Conservation (phyloP, 768 basidiomycete genomes). For the Rhizopogon vinicolor region DNA sequence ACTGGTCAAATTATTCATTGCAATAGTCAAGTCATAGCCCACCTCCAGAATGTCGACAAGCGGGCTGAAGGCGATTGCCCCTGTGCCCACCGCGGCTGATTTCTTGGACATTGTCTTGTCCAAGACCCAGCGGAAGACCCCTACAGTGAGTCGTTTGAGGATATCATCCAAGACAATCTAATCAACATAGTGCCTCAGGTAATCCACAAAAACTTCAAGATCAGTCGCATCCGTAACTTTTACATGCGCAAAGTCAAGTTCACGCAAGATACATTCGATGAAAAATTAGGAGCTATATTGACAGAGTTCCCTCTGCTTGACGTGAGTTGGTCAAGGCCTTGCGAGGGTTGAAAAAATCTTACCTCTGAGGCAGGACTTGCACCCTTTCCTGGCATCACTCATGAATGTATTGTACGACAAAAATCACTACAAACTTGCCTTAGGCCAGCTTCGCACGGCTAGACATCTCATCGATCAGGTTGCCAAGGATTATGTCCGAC, state of each 20-base stretch:
- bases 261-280: conserved; percentile 94
- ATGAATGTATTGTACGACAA: conserved; percentile 99
- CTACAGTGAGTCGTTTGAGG: conserved; percentile 53
- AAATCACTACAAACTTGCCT: conserved; percentile 98
- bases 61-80: conserved; percentile 94
- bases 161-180: not conserved
- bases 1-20: not conserved
- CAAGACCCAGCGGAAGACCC: conserved; percentile 95
- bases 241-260: conserved; percentile 99
- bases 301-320: conserved; percentile 97
- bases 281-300: conserved; percentile 90
- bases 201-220: conserved; percentile 99
- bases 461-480: conserved; percentile 96
- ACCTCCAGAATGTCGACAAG: conserved; percentile 63
- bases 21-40: not conserved
- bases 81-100: conserved; percentile 95
- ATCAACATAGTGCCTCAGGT: conserved; percentile 47
- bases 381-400: conserved; percentile 92
- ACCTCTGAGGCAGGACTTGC: conserved; percentile 60
- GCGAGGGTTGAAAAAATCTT: conserved; percentile 2
- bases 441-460: conserved; percentile 94
- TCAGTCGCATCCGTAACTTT: conserved; percentile 94
- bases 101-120: conserved; percentile 93
- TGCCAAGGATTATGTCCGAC: conserved; percentile 92
- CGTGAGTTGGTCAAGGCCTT: conserved; percentile 43